Percentiles rank a stretch among this genome's conserved stretches.
These are phyloP conservation scores for Ceratonia siliqua DNA, from an alignment of 306 rosid genomes.

Conservation along the genomic window DNA sequence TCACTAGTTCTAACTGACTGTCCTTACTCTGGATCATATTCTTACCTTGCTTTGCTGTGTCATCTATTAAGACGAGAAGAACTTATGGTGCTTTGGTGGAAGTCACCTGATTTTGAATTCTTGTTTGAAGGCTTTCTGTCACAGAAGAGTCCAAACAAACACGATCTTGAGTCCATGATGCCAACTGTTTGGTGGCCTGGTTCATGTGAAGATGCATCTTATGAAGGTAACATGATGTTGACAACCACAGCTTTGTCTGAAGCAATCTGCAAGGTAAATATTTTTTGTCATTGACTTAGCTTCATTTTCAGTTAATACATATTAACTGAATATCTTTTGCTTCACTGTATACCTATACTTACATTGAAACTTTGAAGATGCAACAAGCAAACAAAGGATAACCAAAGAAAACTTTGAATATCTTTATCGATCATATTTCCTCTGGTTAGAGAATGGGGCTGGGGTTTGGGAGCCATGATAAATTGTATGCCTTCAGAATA, in stretches of 20 bases:
- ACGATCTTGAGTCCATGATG: conserved; percentile 89
- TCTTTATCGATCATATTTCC: not conserved
- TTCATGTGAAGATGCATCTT: conserved; percentile 75
- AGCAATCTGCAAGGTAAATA: conserved; percentile 73
- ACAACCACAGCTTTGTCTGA: conserved; percentile 85
- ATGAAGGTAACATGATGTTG: conserved; percentile 79
- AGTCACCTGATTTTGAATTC: conserved; percentile 78
- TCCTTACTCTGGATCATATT: conserved; percentile 90
- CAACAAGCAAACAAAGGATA: conserved; percentile 18
- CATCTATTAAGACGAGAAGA: conserved; percentile 76
- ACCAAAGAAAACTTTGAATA: not conserved
- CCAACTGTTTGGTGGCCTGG: conserved; percentile 99
- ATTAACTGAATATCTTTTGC: not conserved
- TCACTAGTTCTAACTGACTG: conserved; percentile 66
- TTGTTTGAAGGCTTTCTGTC: conserved; percentile 91
- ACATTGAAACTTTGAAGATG: conserved; percentile 17
- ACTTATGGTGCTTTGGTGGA: conserved; percentile 98
- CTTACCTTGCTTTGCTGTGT: conserved; percentile 84
- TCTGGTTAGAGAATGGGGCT: not conserved
- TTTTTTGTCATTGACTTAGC: conserved; percentile 23
- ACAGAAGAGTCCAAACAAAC: conserved; percentile 80
- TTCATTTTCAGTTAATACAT: conserved; percentile 28
- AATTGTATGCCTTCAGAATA: not conserved
- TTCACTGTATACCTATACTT: not conserved
- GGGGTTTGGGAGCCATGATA: not conserved